Evolutionary conservation across 129 eudicot genomes (phyloP).

Genomic region (Chrysanthemum seticuspe): DNA sequence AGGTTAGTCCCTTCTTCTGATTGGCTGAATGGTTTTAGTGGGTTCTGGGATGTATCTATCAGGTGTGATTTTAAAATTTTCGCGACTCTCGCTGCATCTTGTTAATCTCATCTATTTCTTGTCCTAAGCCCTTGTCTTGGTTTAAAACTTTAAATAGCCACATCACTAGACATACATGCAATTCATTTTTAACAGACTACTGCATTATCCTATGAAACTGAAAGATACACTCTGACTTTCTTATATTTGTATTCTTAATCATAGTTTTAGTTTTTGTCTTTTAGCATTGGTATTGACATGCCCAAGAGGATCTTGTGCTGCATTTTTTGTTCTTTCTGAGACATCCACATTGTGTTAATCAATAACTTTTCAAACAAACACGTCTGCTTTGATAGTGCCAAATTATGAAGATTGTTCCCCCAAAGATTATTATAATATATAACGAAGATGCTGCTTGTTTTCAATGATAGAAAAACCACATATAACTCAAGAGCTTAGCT

Average conservation of each 20-base stretch:
- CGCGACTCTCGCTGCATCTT: not conserved
- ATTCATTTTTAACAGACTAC: not conserved
- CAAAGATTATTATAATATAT: not conserved
- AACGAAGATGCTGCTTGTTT: not conserved
- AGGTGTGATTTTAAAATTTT: not conserved
- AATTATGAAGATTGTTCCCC: not conserved
- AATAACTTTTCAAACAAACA: not conserved
- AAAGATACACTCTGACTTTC: conserved; percentile 10
- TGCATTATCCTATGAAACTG: not conserved
- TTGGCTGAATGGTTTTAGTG: too few relatives aligned
- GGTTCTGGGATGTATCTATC: too few relatives aligned
- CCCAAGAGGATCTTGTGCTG: conserved; percentile 19
- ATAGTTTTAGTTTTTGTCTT: conserved; percentile 11
- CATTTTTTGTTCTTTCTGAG: conserved; percentile 18
- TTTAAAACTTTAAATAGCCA: not conserved
- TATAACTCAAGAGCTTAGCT: not conserved
- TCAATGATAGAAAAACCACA: not conserved
- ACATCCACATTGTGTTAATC: conserved; percentile 13
- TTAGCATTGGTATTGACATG: conserved; percentile 15
- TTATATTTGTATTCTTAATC: not conserved
- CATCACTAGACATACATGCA: not conserved
- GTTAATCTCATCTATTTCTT: conserved; percentile 7
- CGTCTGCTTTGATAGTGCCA: conserved; percentile 9
- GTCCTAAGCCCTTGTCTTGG: conserved; percentile 23
- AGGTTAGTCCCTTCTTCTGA: too few relatives aligned